These are phyloP conservation scores for Melanogaster broomeanus DNA, from an alignment of 768 basidiomycete genomes.

Conservation along the genomic window DNA sequence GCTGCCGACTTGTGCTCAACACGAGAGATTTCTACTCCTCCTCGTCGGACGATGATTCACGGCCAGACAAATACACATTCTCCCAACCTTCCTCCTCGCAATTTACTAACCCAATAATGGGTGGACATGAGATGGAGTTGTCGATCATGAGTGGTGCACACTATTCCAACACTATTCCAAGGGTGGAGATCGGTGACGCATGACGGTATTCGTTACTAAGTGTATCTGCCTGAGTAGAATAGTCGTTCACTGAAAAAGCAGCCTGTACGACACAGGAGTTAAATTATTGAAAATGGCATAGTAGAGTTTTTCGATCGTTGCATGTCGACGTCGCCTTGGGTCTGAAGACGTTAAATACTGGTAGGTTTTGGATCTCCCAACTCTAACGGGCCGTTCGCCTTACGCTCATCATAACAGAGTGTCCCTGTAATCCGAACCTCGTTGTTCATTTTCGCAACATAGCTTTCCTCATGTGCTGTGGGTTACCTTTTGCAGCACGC, in stretches of 20 bases:
- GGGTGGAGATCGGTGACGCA: no score
- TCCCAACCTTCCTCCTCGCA: background rate
- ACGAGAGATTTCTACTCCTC: slow-evolving; percentile 8
- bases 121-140: background rate
- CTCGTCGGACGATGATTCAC: background rate
- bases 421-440: slow-evolving; percentile 6
- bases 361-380: no score
- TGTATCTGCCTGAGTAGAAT: no score
- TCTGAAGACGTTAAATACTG: no score
- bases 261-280: no score
- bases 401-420: slow-evolving; percentile 9
- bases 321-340: no score
- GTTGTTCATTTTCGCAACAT: slow-evolving; percentile 18
- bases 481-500: slow-evolving; percentile 29
- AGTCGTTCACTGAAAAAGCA: no score
- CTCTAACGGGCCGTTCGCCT: slow-evolving; percentile 2
- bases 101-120: background rate
- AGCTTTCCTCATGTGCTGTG: slow-evolving; percentile 24
- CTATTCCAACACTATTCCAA: slow-evolving; percentile 6
- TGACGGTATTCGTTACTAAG: no score
- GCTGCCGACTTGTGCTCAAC: slow-evolving; percentile 4
- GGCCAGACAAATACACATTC: background rate
- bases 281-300: no score
- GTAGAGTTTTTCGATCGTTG: no score
- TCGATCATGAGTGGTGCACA: background rate